Evolutionary conservation across 495 filamentous ascomycete species (phyloP).

Genomic region (Aspergillus asperescens): DNA sequence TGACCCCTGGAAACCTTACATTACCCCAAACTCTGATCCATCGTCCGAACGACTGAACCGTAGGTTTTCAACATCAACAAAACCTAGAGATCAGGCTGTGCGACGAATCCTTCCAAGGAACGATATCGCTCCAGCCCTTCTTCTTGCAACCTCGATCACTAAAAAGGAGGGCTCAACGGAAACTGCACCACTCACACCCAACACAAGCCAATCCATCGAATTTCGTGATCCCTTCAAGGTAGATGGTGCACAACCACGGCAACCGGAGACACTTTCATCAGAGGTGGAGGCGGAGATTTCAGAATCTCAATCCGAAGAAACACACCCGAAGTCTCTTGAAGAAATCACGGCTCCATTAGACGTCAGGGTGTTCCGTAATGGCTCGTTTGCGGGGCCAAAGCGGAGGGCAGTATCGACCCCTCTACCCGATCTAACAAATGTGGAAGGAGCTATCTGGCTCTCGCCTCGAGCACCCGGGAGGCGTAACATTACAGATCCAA

Average conservation of each 20-base stretch:
- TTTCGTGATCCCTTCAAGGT: constrained; percentile 37
- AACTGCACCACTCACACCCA: constrained; percentile 2
- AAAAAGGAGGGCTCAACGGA: constrained; percentile 9
- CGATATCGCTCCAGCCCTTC: constrained; percentile 32
- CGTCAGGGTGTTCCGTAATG: constrained; percentile 21
- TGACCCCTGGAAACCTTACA: constrained; percentile 44
- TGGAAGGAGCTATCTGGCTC: constrained; percentile 22
- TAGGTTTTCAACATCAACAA: constrained; percentile 27
- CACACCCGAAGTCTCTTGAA: constrained; percentile 19
- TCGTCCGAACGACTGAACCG: constrained; percentile 33
- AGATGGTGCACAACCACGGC: background rate
- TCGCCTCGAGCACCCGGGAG: constrained; percentile 25
- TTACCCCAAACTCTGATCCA: constrained; percentile 32
- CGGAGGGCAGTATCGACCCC: constrained; percentile 35
- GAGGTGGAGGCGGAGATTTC: constrained; percentile 10
- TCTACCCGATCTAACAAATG: constrained; percentile 20
- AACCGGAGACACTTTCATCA: constrained; percentile 2
- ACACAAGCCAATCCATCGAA: constrained; percentile 20
- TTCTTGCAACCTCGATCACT: constrained; percentile 37
- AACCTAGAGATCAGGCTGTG: constrained; percentile 22
- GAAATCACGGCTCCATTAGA: constrained; percentile 20
- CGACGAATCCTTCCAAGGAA: constrained; percentile 26
- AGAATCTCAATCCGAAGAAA: constrained; percentile 25
- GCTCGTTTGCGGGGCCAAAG: constrained; percentile 31
- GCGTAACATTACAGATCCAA: constrained; percentile 43